Evolutionary conservation across 805 yeast genomes (phyloP).

Genomic region (Saccharomycopsis guyanensis): DNA sequence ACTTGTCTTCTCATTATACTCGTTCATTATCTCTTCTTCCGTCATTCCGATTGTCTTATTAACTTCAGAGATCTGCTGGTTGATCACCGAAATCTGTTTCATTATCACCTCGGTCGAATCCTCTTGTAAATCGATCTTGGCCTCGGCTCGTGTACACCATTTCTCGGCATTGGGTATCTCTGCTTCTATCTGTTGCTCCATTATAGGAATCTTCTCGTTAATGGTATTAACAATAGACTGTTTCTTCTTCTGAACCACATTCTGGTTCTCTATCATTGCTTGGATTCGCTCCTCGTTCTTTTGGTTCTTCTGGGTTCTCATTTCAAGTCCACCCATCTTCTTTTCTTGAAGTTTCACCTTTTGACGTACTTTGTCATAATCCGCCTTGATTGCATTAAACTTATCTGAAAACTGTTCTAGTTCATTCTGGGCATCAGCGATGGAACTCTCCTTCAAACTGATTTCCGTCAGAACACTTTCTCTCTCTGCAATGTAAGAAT

Average conservation of each 20-base stretch:
- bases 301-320: conserved; percentile 29
- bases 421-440: conserved; percentile 8
- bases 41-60: conserved; percentile 40
- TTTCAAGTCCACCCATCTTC: conserved; percentile 21
- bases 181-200: conserved; percentile 5
- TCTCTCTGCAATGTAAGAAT: conserved; percentile 21
- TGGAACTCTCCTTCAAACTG: conserved; percentile 14
- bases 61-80: conserved; percentile 36
- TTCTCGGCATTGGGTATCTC: conserved; percentile 24
- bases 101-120: conserved; percentile 38
- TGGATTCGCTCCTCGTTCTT: background rate
- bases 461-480: conserved; percentile 19
- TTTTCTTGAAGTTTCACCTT: conserved; percentile 22
- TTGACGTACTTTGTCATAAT: conserved; percentile 21
- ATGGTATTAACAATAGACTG: conserved; percentile 7
- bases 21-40: conserved; percentile 24
- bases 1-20: conserved; percentile 31
- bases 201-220: conserved; percentile 8
- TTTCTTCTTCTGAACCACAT: conserved; percentile 3
- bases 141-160: conserved; percentile 36
- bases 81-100: conserved; percentile 34
- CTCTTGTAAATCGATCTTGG: conserved; percentile 28
- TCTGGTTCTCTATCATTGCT: background rate
- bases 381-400: conserved; percentile 20
- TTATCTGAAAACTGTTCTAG: conserved; percentile 4